Evolutionary conservation across 495 filamentous ascomycete species (phyloP), one percentile per base, ranked within the genome.

Genomic region (Hypoxylon perforatum): DNA sequence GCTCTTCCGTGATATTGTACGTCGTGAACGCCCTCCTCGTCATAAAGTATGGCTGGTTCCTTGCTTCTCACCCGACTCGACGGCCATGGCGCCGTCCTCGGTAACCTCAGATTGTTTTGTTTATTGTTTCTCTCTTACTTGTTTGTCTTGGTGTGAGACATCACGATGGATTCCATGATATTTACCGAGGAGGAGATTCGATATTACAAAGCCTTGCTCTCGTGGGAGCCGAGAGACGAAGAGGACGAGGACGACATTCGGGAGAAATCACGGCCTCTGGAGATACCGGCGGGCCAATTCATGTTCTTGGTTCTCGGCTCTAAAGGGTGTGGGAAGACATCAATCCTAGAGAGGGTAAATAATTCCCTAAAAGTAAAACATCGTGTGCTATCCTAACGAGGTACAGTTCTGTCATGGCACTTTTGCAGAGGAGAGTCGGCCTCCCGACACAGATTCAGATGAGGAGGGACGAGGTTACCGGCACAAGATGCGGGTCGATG

Each of bases 291-390:
- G 0, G 76, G 74, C 15, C 75, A 81, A 45, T 77, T 82, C 61
- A 73, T 74, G 49, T 59, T 82, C 21, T 67, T 82, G 14, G 70
- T 82, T 22, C 61, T 82, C 17, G 80, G 80, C 21, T 74, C 69
- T 0, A 75, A 78, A 10, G 77, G 76, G 0, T 71, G 70, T 44
- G 79, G 80, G 12, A 82, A 82, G 66, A 80, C 79, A 1, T 71
- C 77, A 11, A 68, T 82, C 11, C 57, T 82, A 4, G 78, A 76
- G 0, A 70, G 71, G 54, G 80, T 81, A 75, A 51, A 10, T 15
- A 17, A 42, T 42, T 4, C 14, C 38, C 38, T 5, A 56, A 28
- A 38, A 7, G 56, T 28, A 38, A n/a, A 23, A 15, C n/a, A 21
- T 30, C 4, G 17, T 53, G 28, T 59, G 2, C 22, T 17, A 25